Percentiles rank a stretch among this genome's conserved stretches.
These are phyloP conservation scores for Plantago lanceolata DNA, from an alignment of 305 asterid species.

Conservation along the genomic window DNA sequence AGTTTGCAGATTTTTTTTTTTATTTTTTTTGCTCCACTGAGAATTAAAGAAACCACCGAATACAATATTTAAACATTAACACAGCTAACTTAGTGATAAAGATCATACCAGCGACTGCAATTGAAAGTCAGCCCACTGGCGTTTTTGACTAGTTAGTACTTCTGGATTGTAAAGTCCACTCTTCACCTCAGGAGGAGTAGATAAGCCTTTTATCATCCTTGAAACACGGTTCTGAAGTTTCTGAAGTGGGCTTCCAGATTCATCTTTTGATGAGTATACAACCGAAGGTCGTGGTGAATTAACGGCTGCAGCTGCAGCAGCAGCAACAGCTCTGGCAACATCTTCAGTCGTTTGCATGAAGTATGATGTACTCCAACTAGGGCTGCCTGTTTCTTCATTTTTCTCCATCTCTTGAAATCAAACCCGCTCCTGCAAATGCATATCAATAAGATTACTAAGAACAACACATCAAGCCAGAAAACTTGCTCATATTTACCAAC, in stretches of 20 bases:
- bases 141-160: conserved; percentile 90
- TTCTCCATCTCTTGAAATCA: conserved; percentile 54
- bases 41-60: background rate
- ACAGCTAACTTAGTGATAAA: conserved; percentile 23
- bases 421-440: conserved; percentile 31
- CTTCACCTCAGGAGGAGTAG: conserved; percentile 73
- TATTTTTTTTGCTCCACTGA: background rate
- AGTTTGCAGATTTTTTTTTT: background rate
- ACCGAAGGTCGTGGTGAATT: conserved; percentile 85
- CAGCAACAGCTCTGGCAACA: conserved; percentile 94
- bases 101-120: conserved; percentile 77
- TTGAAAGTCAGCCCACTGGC: conserved; percentile 98
- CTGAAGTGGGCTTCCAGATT: conserved; percentile 68
- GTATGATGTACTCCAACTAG: conserved; percentile 79
- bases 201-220: conserved; percentile 74
- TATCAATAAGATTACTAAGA: conserved; percentile 15
- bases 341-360: conserved; percentile 88
- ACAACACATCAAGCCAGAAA: conserved; percentile 8
- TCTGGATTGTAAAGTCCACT: conserved; percentile 87
- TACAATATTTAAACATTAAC: conserved; percentile 5
- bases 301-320: conserved; percentile 80
- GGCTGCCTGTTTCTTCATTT: conserved; percentile 70
- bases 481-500: no score
- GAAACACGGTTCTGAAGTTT: conserved; percentile 83
- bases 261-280: conserved; percentile 85